Evolutionary conservation across 257 asterid genomes (phyloP).

Genomic region (Thymus quinquecostatus): DNA sequence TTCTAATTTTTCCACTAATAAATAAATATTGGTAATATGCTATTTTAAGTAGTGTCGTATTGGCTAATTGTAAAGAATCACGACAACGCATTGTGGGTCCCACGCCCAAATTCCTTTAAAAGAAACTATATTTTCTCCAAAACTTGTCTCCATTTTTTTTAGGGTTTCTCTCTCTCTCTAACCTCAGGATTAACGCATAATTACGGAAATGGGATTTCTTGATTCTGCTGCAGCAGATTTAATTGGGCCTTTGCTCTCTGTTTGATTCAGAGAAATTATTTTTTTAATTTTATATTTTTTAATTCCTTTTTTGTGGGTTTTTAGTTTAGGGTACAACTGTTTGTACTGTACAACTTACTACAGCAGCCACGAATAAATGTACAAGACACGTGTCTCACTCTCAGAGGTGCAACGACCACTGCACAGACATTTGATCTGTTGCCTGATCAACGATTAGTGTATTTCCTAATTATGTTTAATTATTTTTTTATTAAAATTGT

Average conservation of each 20-base stretch:
- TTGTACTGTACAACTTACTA: constrained; percentile 17
- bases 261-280: constrained; percentile 31
- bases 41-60: constrained; percentile 21
- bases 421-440: constrained; percentile 31
- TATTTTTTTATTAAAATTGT: background rate
- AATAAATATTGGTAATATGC: constrained; percentile 1
- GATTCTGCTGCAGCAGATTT: constrained; percentile 24
- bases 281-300: constrained; percentile 16
- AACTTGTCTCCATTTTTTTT: background rate
- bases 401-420: constrained; percentile 31
- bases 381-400: constrained; percentile 38
- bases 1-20: background rate
- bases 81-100: constrained; percentile 40
- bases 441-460: constrained; percentile 27
- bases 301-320: background rate
- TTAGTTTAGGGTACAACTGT: constrained; percentile 32
- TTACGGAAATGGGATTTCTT: constrained; percentile 32
- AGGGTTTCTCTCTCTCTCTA: constrained; percentile 21
- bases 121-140: background rate
- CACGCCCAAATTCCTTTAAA: constrained; percentile 3
- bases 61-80: constrained; percentile 25
- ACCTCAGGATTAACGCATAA: constrained; percentile 25
- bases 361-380: constrained; percentile 21
- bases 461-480: too few species aligned
- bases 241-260: constrained; percentile 39